Base-by-base conservation (phyloP, 768 basidiomycete genomes). In the Scleroderma citrinum region DNA sequence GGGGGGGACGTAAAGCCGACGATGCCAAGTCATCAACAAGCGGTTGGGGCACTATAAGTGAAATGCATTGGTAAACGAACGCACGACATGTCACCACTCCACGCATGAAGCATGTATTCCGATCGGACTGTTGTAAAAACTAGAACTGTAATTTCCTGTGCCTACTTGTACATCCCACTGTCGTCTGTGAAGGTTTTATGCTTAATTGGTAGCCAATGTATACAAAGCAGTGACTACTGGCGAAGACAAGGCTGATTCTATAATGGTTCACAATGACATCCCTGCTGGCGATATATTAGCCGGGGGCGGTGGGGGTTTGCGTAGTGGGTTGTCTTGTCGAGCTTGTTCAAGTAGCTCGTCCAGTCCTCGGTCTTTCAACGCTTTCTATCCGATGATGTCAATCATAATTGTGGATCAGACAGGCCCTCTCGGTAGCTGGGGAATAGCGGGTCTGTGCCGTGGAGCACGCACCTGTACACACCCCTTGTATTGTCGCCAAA, bases 301-400 rank as follows among this genome's bases (percentile, higher is more conserved):
- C 36, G 30, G 13, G 34, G 73, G 68, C 10, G 78, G 73, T 19
- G 77, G 74, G 5, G 81, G 79, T 20, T 83, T 80, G 35, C 75
- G 79, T 54, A 90, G 55, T 3, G 89, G 87, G 60, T 90, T 86
- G 54, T 93, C 90, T 44, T 81, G 75, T 49, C 85, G 72, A 2
- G 94, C 91, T 59, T 91, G 86, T 43, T 85, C 77, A 1, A 97
- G 71, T 45, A 96, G 66, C 1, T 76, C 77, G 14, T 85, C 83
- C 13, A 96, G 71, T 6, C 85, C 88, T 55, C 83, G 86, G 14
- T 85, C 84, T 58, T 81, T 82, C 26, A 87, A 80, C 1, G 92
- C 92, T 69, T 76, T 82, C 92, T 93, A 58, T n/a, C n/a, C 8
- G 29, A 26, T 43, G 26, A 12, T 7, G 14, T 41, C 31, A 38